These are phyloP conservation scores for Pontederia paniculata DNA, from an alignment of 176 grass and related monocot genomes.

Conservation along the genomic window DNA sequence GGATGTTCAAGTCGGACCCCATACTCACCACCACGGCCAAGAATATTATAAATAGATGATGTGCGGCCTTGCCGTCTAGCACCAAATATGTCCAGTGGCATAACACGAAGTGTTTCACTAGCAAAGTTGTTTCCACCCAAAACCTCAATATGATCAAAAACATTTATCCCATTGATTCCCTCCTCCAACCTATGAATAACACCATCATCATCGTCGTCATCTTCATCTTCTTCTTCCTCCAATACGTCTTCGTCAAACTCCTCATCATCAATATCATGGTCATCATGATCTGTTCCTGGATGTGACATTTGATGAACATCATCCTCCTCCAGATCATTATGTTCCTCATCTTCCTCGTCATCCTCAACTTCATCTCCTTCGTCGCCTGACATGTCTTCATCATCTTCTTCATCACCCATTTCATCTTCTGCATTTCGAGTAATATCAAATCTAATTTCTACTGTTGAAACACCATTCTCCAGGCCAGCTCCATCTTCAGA, in stretches of 20 bases:
- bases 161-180: slow-evolving; percentile 97
- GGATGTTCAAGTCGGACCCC: slow-evolving; percentile 67
- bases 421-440: slow-evolving; percentile 65
- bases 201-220: slow-evolving; percentile 85
- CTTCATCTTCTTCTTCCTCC: slow-evolving; percentile 92
- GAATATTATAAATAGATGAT: slow-evolving; percentile 94
- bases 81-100: slow-evolving; percentile 98
- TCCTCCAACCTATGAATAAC: slow-evolving; percentile 88
- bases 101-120: slow-evolving; percentile 73
- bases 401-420: slow-evolving; percentile 69
- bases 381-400: slow-evolving; percentile 71
- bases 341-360: slow-evolving; percentile 65
- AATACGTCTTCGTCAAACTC: slow-evolving; percentile 93
- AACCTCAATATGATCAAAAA: slow-evolving; percentile 97
- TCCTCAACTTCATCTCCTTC: slow-evolving; percentile 60
- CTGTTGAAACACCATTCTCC: slow-evolving; percentile 55
- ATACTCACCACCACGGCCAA: slow-evolving; percentile 66
- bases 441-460: slow-evolving; percentile 95
- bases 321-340: slow-evolving; percentile 81
- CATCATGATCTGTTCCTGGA: slow-evolving; percentile 89
- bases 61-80: slow-evolving; percentile 82
- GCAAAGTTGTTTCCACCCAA: slow-evolving; percentile 56
- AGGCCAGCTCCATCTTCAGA: slow-evolving; percentile 64
- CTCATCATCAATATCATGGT: slow-evolving; percentile 96
- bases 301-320: slow-evolving; percentile 79